Evolutionary conservation across 202 grass and related monocot species (phyloP), one percentile per base, ranked within the genome.

Genomic region (Setaria italica): DNA sequence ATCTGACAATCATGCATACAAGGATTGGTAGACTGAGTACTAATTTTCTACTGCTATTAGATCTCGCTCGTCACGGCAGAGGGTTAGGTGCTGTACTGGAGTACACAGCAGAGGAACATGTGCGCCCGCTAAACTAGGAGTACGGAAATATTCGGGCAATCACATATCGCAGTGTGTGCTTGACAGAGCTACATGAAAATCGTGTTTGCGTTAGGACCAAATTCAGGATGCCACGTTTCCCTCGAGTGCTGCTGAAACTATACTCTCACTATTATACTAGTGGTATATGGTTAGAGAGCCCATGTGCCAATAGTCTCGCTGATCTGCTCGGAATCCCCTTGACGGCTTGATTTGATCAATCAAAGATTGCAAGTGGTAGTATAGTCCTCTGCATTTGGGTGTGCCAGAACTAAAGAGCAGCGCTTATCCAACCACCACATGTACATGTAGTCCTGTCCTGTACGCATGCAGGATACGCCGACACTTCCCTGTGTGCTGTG

Each of bases 51-150:
- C 50, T 1, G 9, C 21, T 63, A 30, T 11, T 21, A 41, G 33
- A 75, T 56, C 50, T 19, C 7, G 7, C 15, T 54, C 32, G 0
- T 16, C 46, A 8, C 47, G 1, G 7, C 42, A 70, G 9, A 6
- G 47, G 2, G 15, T 55, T 74, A 20, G 32, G 49, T 37, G 49
- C 20, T 32, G 25, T 30, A 13, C 15, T 62, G 2, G 19, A n/a
- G 41, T 11, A 29, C 20, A 37, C 5, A n/a, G 30, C 2, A 25
- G 39, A 39, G 39, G 11, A 2, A 7, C 63, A 80, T 80, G 78
- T 80, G 78, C 78, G 11, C 48, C 63, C 78, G 63, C 48, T 49
- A 68, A 55, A 55, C 33, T 80, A 39, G 17, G 48, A 41, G 57
- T 68, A 53, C 63, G 10, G 48, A 14, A 10, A 67, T 66, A 80